Evolutionary conservation across 1,284 basidiomycete species (phyloP).

Genomic region (Fomes fomentarius): DNA sequence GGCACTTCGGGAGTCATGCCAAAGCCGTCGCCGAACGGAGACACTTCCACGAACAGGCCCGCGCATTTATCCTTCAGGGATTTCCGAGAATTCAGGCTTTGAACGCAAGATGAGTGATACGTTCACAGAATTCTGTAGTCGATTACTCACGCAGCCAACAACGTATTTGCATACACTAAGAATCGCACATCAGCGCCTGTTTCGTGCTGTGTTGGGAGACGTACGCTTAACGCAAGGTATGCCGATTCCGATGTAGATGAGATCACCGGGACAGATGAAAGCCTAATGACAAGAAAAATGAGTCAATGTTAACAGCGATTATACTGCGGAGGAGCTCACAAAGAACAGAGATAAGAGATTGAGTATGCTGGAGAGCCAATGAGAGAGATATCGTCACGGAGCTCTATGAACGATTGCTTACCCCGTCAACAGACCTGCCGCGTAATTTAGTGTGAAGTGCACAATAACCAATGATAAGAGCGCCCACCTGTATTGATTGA

Average conservation of each 20-base stretch:
- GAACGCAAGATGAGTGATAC: too few species aligned
- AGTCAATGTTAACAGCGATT: background rate
- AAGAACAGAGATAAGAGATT: background rate
- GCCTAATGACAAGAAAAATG: background rate
- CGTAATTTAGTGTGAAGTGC: background rate
- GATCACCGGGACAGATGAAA: background rate
- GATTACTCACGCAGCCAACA: background rate
- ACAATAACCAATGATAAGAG: background rate
- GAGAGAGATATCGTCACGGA: background rate
- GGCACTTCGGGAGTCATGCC: too few species aligned
- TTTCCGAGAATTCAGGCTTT: background rate
- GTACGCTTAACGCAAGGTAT: conserved; percentile 1
- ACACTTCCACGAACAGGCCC: background rate
- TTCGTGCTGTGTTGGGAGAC: background rate
- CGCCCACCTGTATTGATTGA: conserved; percentile 7
- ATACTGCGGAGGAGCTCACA: background rate
- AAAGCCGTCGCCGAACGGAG: background rate
- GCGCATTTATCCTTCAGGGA: background rate
- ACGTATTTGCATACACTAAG: conserved; percentile 1
- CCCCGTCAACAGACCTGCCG: background rate
- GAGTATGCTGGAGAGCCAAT: too few species aligned
- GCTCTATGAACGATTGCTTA: background rate
- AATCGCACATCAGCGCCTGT: background rate
- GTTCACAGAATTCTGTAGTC: background rate
- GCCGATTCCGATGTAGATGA: conserved; percentile 6